A percentile compares a stretch with the other conserved stretches of the same genome.
Evolutionary conservation across 768 basidiomycete species (phyloP).

Genomic region (Leucocoprinus leucothites): DNA sequence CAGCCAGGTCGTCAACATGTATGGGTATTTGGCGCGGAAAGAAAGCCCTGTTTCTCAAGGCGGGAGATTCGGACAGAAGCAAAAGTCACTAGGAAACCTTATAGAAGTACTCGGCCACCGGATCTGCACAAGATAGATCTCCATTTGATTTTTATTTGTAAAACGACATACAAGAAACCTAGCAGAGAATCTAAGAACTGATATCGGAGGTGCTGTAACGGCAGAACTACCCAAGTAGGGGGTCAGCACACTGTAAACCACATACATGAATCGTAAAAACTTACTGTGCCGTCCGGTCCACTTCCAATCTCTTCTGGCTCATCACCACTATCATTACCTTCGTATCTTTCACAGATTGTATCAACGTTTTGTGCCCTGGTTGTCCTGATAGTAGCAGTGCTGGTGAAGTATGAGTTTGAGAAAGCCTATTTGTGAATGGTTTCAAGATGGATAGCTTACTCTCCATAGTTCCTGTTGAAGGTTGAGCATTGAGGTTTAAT

Average conservation of each 20-base stretch:
- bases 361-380: conserved; percentile 27
- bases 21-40: no score
- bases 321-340: conserved; percentile 26
- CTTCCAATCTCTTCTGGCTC: conserved; percentile 27
- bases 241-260: not conserved
- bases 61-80: no score
- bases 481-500: no score
- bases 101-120: no score
- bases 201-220: conserved; percentile 27
- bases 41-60: no score
- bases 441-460: conserved; percentile 19
- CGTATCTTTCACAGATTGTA: conserved; percentile 30
- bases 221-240: conserved; percentile 19
- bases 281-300: conserved; percentile 30
- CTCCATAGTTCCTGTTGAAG: conserved; percentile 30
- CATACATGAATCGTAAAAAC: not conserved
- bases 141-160: no score
- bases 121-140: no score
- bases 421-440: not conserved
- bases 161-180: no score
- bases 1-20: no score
- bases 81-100: no score
- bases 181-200: conserved; percentile 12
- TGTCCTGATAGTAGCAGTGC: conserved; percentile 30
- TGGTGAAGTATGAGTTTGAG: conserved; percentile 9